Conservation (phyloP, 2,329 filamentous ascomycete species). For the Microdochium trichocladiopsis region DNA sequence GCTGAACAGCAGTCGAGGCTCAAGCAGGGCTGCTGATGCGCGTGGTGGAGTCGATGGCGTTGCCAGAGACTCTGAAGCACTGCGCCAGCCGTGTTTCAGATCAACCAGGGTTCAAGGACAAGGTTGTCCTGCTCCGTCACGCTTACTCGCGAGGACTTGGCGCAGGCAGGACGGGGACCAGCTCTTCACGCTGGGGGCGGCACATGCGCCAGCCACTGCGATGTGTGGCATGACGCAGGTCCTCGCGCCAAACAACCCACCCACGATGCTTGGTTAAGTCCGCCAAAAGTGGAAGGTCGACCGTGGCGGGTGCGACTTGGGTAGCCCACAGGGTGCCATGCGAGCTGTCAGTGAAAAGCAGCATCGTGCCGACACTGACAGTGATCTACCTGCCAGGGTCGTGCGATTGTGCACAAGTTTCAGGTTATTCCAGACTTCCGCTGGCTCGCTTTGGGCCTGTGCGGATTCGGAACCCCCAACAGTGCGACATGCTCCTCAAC, state of each 20-base stretch:
- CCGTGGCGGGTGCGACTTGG: neutral
- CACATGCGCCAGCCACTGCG: neutral
- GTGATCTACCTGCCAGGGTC: neutral
- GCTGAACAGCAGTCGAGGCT: no score
- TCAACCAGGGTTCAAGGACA: slow-evolving; percentile 23
- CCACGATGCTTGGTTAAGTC: no score
- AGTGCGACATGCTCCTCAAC: no score
- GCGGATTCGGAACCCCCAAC: no score
- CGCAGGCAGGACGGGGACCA: neutral
- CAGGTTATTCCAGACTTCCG: neutral
- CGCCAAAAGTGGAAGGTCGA: neutral
- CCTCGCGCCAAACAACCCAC: no score
- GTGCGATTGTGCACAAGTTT: neutral
- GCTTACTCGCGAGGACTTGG: neutral
- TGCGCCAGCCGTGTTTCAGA: slow-evolving; percentile 44
- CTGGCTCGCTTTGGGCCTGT: no score
- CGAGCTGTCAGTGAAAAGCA: neutral
- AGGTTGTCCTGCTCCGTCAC: neutral
- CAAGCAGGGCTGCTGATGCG: neutral
- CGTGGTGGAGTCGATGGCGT: neutral
- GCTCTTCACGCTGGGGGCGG: neutral
- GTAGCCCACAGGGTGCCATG: neutral
- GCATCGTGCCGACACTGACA: neutral
- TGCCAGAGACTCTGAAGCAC: slow-evolving; percentile 32
- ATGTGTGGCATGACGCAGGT: neutral